Conservation (phyloP, 768 basidiomycete genomes). For the Cyathus striatus region DNA sequence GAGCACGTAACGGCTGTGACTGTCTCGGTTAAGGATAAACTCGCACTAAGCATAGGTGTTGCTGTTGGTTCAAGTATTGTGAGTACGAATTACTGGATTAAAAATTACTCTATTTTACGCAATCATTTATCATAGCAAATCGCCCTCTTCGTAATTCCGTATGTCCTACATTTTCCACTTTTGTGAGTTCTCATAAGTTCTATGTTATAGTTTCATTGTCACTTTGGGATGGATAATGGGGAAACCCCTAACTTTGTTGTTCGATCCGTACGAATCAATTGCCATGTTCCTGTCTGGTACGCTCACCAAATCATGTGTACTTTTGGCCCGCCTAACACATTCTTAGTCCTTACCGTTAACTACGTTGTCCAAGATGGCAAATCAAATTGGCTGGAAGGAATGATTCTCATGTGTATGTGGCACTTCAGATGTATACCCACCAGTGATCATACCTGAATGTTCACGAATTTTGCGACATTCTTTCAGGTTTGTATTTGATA, state of each 20-base stretch:
- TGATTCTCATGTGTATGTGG: slow-evolving; percentile 43
- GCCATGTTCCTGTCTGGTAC: slow-evolving; percentile 42
- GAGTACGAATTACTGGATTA: slow-evolving; percentile 19
- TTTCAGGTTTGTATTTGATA: slow-evolving; percentile 66
- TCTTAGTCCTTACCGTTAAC: slow-evolving; percentile 81
- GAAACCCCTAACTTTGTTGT: slow-evolving; percentile 78
- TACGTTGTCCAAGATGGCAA: slow-evolving; percentile 79
- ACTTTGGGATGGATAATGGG: slow-evolving; percentile 76
- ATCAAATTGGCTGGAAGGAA: slow-evolving; percentile 74
- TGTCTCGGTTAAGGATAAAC: slow-evolving; percentile 85
- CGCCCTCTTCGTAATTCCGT: slow-evolving; percentile 82
- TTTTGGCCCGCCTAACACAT: not conserved
- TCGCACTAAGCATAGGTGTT: slow-evolving; percentile 82
- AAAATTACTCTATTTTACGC: not conserved
- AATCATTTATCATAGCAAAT: slow-evolving; percentile 54
- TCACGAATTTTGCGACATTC: not conserved
- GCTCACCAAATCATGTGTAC: slow-evolving; percentile 2
- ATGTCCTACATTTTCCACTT: not conserved
- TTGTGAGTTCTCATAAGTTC: not conserved
- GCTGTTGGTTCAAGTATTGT: slow-evolving; percentile 84
- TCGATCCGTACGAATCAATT: slow-evolving; percentile 87
- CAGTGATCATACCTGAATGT: not conserved
- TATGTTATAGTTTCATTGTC: slow-evolving; percentile 72
- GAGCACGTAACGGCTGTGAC: too few species aligned
- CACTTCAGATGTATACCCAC: not conserved